Conservation (phyloP, 140 eudicot species). For the Oenanthe javanica region DNA sequence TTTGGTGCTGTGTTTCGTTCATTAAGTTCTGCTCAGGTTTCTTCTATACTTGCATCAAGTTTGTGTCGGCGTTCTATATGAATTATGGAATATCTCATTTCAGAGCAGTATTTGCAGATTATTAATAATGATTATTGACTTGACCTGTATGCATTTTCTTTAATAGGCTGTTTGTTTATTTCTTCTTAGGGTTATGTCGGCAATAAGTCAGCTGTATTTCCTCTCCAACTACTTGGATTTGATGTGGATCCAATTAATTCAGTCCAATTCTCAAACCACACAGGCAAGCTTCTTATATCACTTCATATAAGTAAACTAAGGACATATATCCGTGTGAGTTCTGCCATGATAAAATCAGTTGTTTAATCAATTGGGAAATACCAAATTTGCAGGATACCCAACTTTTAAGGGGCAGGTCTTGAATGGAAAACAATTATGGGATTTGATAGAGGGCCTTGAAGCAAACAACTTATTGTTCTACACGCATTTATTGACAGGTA, state of each 20-base stretch:
- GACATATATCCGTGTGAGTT: conserved; percentile 11
- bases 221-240: conserved; percentile 85
- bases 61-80: background rate
- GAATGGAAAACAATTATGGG: conserved; percentile 41
- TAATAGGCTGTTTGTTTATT: conserved; percentile 1
- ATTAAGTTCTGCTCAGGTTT: too few relatives aligned
- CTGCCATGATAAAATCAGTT: conserved; percentile 11
- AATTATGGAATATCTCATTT: background rate
- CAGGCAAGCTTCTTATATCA: conserved; percentile 58
- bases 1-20: too few relatives aligned
- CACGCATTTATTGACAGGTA: conserved; percentile 95
- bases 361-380: conserved; percentile 8
- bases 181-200: conserved; percentile 86
- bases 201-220: conserved; percentile 93
- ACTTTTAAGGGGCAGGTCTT: conserved; percentile 79
- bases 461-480: conserved; percentile 74
- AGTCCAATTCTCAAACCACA: conserved; percentile 94
- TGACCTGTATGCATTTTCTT: background rate
- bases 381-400: conserved; percentile 70
- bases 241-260: conserved; percentile 97
- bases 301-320: conserved; percentile 17
- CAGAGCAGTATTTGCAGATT: background rate
- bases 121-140: background rate
- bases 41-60: too few relatives aligned
- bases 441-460: conserved; percentile 67